Evolutionary conservation across 805 yeast genomes (phyloP), one percentile per base, ranked within the genome.

Genomic region (Jamesozyma rosinii): DNA sequence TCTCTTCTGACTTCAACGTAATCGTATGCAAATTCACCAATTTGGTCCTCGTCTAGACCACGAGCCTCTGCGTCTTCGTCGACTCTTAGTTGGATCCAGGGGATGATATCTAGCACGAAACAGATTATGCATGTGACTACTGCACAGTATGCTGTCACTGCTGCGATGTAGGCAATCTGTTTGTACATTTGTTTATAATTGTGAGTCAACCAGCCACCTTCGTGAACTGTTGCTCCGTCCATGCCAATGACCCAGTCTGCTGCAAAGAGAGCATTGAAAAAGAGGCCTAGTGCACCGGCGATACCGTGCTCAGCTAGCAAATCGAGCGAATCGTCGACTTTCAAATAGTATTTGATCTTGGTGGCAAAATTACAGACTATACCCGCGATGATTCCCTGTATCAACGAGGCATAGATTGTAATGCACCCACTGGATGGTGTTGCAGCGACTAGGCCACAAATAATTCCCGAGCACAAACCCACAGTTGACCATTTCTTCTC

Each of bases 21-120:
- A 65, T 90, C 97, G 63, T 90, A 90, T n/a, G 97, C 97, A 66
- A 89, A 90, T 66, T 90, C 98, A 41, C 97, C 98, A 53, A 90
- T 85, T 67, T 90, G 96, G 66, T 87, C 95, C 63, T 89, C 97
- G 63, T 90, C 98, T 68, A 89, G 76, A 45, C 98, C 98, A 27
- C 71, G 70, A 49, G 81, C 85, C 64, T 90, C 98, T 19, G 82
- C 95, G 29, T 81, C 80, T 62, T 84, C 94, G 48, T 77, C 72
- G 4, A 87, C 87, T 58, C 97, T 75, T 55, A 92, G 69, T 41
- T 80, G 72, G 54, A 86, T 74, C 14, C 88, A 89, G 5, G 97
- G 98, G 26, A 87, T 81, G 49, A 71, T 74, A 65, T 90, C 71
- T 42, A 88, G 71, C 35, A 76, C 79, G 51, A 76, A 74, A 58